Conservation (phyloP, 1,284 basidiomycete species). For the Cryptococcus sp. region DNA sequence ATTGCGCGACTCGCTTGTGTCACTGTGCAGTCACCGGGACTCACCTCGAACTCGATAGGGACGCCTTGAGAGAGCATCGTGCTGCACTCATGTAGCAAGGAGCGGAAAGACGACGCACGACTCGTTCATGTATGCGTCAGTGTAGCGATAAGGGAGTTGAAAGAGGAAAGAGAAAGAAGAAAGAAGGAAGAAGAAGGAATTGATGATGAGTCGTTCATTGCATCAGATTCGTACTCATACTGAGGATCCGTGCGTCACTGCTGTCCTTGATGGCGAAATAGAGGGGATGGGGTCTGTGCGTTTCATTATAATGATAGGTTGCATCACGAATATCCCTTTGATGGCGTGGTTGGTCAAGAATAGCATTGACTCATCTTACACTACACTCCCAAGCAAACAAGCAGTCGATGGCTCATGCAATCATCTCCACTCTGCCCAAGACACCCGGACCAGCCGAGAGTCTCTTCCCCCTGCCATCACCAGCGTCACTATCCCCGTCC, state of each 20-base stretch:
- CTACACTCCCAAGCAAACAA: too few species aligned
- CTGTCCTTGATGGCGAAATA: too few species aligned
- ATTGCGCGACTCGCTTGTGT: not conserved
- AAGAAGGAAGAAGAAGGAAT: conserved; percentile 13
- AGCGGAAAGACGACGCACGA: too few species aligned
- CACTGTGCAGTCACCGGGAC: not conserved
- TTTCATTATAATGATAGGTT: too few species aligned
- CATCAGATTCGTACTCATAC: too few species aligned
- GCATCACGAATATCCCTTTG: too few species aligned
- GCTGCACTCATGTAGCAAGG: not conserved
- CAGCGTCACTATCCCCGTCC: conserved; percentile 9
- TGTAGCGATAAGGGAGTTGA: conserved; percentile 14
- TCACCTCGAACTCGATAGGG: not conserved
- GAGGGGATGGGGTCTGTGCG: conserved; percentile 6
- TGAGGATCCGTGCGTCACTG: conserved; percentile 14
- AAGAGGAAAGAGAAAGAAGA: conserved; percentile 17
- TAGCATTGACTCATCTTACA: too few species aligned
- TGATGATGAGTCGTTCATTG: conserved; percentile 21
- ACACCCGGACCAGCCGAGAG: conserved; percentile 37
- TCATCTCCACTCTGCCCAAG: conserved; percentile 14
- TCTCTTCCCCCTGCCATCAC: conserved; percentile 28
- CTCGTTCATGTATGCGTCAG: too few species aligned
- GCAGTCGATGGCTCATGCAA: not conserved
- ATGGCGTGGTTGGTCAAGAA: too few species aligned
- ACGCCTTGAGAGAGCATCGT: not conserved